A percentile compares a stretch with the other conserved stretches of the same genome.
Evolutionary conservation across 2,329 filamentous ascomycete species (phyloP).

Genomic region (Arachnomyces sp.): DNA sequence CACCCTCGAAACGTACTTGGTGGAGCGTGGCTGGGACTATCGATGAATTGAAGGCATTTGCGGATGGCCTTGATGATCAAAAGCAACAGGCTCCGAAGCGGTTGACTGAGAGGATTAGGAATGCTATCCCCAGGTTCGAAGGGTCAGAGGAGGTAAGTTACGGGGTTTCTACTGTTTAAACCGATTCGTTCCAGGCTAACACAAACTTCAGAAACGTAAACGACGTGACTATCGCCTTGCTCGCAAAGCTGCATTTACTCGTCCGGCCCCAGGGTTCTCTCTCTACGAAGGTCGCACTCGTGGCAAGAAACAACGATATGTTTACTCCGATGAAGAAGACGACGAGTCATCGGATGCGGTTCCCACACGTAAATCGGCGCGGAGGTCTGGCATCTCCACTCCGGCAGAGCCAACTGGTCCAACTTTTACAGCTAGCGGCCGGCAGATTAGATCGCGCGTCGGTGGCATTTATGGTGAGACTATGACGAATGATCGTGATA

Average conservation of each 20-base stretch:
- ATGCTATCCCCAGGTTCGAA: slow-evolving; percentile 82
- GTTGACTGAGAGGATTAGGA: slow-evolving; percentile 67
- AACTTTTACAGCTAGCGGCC: slow-evolving; percentile 72
- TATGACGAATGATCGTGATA: slow-evolving; percentile 48
- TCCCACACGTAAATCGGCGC: slow-evolving; percentile 55
- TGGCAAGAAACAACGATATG: slow-evolving; percentile 94
- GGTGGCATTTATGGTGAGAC: slow-evolving; percentile 50
- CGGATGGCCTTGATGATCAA: slow-evolving; percentile 70
- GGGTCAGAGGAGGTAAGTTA: slow-evolving; percentile 73
- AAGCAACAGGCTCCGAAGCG: slow-evolving; percentile 73
- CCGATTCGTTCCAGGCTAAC: slow-evolving; percentile 9
- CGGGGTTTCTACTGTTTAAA: not conserved
- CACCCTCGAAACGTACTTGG: slow-evolving; percentile 72
- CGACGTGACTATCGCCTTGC: slow-evolving; percentile 83
- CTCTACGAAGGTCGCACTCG: slow-evolving; percentile 93
- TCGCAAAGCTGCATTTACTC: slow-evolving; percentile 78
- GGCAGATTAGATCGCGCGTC: slow-evolving; percentile 60
- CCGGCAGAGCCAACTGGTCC: slow-evolving; percentile 61
- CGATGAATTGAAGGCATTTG: slow-evolving; percentile 69
- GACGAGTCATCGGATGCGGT: slow-evolving; percentile 56
- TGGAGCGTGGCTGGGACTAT: slow-evolving; percentile 88
- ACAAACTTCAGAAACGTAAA: slow-evolving; percentile 66
- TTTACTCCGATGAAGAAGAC: slow-evolving; percentile 82
- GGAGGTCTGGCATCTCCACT: slow-evolving; percentile 61
- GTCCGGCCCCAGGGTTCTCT: slow-evolving; percentile 82